Evolutionary conservation across 2,329 filamentous ascomycete genomes (phyloP), one percentile per base, ranked within the genome.

Genomic region (Trichoderma sp.): DNA sequence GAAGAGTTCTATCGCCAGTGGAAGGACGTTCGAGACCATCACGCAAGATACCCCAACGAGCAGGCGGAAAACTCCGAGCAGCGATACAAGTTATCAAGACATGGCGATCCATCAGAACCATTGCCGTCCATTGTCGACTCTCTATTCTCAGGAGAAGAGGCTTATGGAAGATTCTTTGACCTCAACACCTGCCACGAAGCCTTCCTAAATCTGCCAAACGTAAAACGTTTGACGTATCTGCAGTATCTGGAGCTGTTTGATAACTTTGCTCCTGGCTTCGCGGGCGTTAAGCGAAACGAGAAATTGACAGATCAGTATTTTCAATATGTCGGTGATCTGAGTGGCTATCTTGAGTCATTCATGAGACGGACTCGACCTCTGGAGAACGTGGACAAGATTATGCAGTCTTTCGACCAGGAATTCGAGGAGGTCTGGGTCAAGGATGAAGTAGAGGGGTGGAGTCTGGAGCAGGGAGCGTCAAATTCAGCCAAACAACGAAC

Each of bases 121-220:
- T 80, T 87, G 68, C 85, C 87, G 4, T 88, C 88, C 55, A 88
- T 94, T 64, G 90, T 97, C 59, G 95, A 98, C 77, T 89, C 89
- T 69, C 91, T 98, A 84, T 99, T 99, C 80, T 97, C 94, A 0
- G 96, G 96, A 71, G 96, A 99, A 80, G 96, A 99, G 79, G 91
- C 91, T 0, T 97, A 92, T 76, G 96, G 96, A 55, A 91, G 93
- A 74, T 99, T 93, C 80, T 92, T 99, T 76, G 96, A 99, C 79
- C 82, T 99, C 58, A 95, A 91, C 21, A 87, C 85, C 49, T 88
- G 90, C 73, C 94, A 98, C 80, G 95, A 98, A 76, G 86, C 91
- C 16, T 99, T 94, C 77, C 86, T 97, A 70, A 99, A 99, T 77
- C 85, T 99, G 10, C 92, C 93, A 2, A 91, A 92, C 64, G 89